Evolutionary conservation across 352 stramenopile genomes (phyloP), one percentile per base, ranked within the genome.

Genomic region (Globisporangium splendens): DNA sequence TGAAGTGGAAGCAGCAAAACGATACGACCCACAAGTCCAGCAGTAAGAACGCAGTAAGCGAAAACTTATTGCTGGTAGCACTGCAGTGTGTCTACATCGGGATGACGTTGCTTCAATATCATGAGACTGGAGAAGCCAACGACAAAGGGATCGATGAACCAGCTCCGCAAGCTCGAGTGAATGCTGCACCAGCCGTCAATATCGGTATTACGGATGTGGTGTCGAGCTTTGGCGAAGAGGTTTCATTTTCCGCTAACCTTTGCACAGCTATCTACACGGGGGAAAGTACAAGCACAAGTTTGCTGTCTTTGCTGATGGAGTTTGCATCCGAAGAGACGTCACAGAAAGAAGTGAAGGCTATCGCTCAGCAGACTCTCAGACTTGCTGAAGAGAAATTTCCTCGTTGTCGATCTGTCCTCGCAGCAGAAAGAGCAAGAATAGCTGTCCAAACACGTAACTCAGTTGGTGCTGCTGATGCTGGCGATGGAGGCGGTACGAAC

Each of bases 31-130:
- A 13, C 39, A 64, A 48, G 22, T 54, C 38, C 10, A 35, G 17
- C 8, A 42, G 28, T 18, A 60, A 15, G 4, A 55, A 43, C 6
- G 59, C 28, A 8, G 61, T 68, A 17, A 86, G 63, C 33, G 80
- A 88, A n/a, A 88, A 72, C 24, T 41, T 91, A 18, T 35, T 91
- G 21, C 64, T 91, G n/a, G 68, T 65, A 33, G 75, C 67, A 17
- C 55, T 91, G 14, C 66, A 85, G 14, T 79, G 63, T 35, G 44
- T 91, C 8, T 86, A 78, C 24, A 63, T 91, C 21, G 77, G 68
- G 18, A 61, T 78, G 4, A 58, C 77, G 12, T 35, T 71, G 8
- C 61, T 69, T 8, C 50, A 52, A 20, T 21, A 61, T 24, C 5
- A 28, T 20, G 55, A 62, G 17, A 18, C 39, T 44, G 53, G 56